Base-by-base conservation (phyloP, 495 filamentous ascomycete genomes). In the Echria macrotheca region DNA sequence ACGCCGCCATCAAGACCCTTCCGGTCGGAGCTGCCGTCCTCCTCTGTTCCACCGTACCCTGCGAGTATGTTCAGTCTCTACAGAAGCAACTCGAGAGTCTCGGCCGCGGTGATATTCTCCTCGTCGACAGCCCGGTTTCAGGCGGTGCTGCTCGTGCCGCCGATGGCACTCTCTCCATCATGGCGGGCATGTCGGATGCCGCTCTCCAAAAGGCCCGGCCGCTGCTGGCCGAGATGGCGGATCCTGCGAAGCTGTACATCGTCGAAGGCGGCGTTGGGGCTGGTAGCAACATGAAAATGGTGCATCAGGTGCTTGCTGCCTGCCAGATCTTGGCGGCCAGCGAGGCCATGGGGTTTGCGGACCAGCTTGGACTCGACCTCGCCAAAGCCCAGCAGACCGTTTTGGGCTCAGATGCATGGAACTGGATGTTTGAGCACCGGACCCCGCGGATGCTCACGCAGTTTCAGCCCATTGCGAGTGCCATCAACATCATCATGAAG, bases 261-360 rank as follows among this genome's bases (percentile, higher is more conserved):
- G 82, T 93, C 6, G 73, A 77, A 7, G 86, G 87, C 8, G 86
- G 84, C 3, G 69, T 90, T 41, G 86, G 85, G 4, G 80, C 80
- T 0, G 86, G 87, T n/a, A 87, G 83, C 54, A 91, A 90, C 59
- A 86, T 89, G 76, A 93, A 93, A 67, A 87, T 89, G 78, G 80
- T 86, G 42, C 87, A 91, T 65, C 87, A 93, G 63, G 81, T 93
- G 14, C 74, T 90, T 9, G 87, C 86, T 1, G 86, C 81, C 0
- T 82, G 85, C 47, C 81, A 89, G 50, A 90, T 93, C 55, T 72
- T 85, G 2, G 77, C 83, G 7, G 74, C 80, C 10, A 83, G 81
- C 55, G 87, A 93, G 65, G 82, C 77, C 1, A 77, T 86, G 77
- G 87, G 85, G 0, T 79, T 91, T 39, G 86, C 84, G 8, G 82